phyloP scores from a whole-genome alignment of 169 alveolate species.

The Plasmodium gaboni region DNA sequence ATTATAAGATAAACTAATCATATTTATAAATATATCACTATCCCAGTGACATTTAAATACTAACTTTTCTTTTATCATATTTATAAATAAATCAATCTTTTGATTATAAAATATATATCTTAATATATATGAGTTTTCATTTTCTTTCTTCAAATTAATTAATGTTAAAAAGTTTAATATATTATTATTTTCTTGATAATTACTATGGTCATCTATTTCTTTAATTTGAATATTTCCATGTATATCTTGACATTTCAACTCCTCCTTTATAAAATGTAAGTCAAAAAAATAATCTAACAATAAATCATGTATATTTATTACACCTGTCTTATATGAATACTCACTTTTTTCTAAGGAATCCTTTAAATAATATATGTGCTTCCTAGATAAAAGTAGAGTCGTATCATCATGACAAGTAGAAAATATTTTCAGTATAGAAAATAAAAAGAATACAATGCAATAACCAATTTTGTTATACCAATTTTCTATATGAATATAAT shows the following conservation, averaged over 20 bases:
- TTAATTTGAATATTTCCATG: constrained; percentile 1
- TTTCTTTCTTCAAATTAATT: constrained; percentile 19
- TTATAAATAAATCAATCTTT: constrained; percentile 48
- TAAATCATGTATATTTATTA: constrained; percentile 27
- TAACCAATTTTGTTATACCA: constrained; percentile 23
- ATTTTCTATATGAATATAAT: constrained; percentile 56
- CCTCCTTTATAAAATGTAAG: constrained; percentile 3
- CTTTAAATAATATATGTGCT: not conserved
- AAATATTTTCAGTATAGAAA: constrained; percentile 50
- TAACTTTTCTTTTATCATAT: constrained; percentile 29
- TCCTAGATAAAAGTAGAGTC: not conserved
- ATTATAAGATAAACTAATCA: constrained; percentile 48
- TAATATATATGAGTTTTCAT: constrained; percentile 18
- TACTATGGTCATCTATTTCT: too few species aligned
- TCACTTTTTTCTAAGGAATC: constrained; percentile 4
- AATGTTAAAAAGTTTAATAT: not conserved
- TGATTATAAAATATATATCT: constrained; percentile 55
- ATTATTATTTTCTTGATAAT: too few species aligned
- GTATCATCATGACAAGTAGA: not conserved
- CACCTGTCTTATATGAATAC: constrained; percentile 8
- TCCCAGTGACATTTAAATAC: constrained; percentile 63
- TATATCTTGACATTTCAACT: constrained; percentile 6
- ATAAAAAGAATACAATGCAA: constrained; percentile 28
- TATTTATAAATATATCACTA: not conserved
- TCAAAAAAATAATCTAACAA: constrained; percentile 47